phyloP scores from a whole-genome alignment of 129 eudicot species.

The Flaveria trinervia region DNA sequence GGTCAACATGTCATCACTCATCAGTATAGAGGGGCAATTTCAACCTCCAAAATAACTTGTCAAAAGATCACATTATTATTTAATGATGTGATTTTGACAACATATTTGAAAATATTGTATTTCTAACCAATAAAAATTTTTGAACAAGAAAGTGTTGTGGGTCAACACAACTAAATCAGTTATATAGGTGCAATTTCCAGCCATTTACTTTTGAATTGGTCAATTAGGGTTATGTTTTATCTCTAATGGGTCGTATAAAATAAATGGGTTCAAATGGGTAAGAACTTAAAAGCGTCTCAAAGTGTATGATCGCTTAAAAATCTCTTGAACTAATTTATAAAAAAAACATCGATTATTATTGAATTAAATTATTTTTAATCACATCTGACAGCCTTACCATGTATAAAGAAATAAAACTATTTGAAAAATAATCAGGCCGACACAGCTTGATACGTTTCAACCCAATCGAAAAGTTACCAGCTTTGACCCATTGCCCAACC shows the following conservation, averaged over 20 bases:
- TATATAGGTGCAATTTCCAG: background rate
- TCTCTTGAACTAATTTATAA: background rate
- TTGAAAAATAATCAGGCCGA: too few relatives aligned
- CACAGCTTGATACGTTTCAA: too few relatives aligned
- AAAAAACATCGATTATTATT: background rate
- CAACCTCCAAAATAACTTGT: too few relatives aligned
- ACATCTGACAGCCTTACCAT: background rate
- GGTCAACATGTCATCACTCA: constrained; percentile 5
- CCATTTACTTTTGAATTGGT: constrained; percentile 10
- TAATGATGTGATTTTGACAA: background rate
- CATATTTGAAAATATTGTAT: background rate
- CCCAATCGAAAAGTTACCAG: background rate
- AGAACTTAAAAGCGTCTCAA: background rate
- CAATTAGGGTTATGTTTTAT: background rate
- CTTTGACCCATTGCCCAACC: constrained; percentile 4
- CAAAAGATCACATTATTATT: too few relatives aligned
- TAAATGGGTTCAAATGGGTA: background rate
- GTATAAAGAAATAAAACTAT: too few relatives aligned
- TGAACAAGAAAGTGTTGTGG: background rate
- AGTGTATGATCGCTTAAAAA: background rate
- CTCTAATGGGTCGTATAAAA: background rate
- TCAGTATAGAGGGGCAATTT: background rate
- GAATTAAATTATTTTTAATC: background rate
- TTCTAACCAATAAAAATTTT: background rate
- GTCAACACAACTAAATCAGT: background rate